phyloP scores from a whole-genome alignment of 2,329 filamentous ascomycete species.

The Penicillium sp. region DNA sequence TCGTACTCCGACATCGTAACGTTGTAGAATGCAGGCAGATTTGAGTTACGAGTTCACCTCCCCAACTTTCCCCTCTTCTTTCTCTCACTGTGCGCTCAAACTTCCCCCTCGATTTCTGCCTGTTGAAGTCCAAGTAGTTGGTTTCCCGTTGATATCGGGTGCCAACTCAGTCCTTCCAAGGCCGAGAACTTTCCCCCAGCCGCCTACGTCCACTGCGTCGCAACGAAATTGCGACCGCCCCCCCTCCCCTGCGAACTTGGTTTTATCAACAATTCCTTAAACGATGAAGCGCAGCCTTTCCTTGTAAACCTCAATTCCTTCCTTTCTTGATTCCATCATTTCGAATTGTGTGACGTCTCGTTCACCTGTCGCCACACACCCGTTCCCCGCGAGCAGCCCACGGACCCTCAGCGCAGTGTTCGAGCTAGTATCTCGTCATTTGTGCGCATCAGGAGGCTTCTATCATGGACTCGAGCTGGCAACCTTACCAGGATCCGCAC shows the following conservation, averaged over 20 bases:
- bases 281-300: slow-evolving; percentile 29
- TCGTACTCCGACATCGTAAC: not conserved
- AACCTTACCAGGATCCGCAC: slow-evolving; percentile 65
- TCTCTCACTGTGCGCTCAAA: not conserved
- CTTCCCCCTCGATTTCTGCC: not conserved
- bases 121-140: slow-evolving; percentile 3
- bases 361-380: slow-evolving; percentile 28
- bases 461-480: slow-evolving; percentile 63
- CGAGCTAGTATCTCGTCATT: slow-evolving; percentile 20
- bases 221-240: slow-evolving; percentile 19
- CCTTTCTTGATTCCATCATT: slow-evolving; percentile 9
- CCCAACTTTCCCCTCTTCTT: slow-evolving; percentile 3
- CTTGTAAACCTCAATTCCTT: slow-evolving; percentile 26
- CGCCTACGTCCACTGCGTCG: slow-evolving; percentile 13
- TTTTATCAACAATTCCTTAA: slow-evolving; percentile 15
- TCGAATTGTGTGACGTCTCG: slow-evolving; percentile 21
- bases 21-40: not conserved
- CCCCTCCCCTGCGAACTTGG: slow-evolving; percentile 15
- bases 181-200: slow-evolving; percentile 9
- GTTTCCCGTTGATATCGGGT: not conserved
- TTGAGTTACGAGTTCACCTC: not conserved
- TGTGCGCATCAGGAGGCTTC: slow-evolving; percentile 15
- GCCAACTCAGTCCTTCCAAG: slow-evolving; percentile 12
- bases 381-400: slow-evolving; percentile 27
- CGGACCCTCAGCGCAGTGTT: slow-evolving; percentile 33